Evolutionary conservation across 2,329 filamentous ascomycete genomes (phyloP), one percentile per base, ranked within the genome.

Genomic region (Zasmidium citrigriseum): DNA sequence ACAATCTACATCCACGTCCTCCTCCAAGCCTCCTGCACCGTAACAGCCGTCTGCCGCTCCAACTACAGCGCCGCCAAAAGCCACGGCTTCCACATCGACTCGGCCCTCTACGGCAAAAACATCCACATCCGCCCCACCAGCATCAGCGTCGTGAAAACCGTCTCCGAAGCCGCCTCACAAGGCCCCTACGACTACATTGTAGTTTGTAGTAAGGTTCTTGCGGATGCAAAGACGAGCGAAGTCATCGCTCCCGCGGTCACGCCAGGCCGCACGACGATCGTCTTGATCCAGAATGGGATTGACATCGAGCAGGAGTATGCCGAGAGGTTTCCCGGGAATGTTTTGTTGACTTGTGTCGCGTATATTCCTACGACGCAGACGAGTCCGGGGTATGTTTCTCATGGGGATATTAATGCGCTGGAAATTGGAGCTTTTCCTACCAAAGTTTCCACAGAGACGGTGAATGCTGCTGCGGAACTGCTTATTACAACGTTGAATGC

Each of bases 231-330:
- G 2, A 70, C 71, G 5, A 61, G 71, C 2, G 62, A 71, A 4
- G 61, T 73, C 21, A 76, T 82, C 48, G 65, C 65, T 4, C 73
- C 77, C 0, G 78, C 73, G 3, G 70, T 82, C 2, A 65, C 61
- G 2, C 69, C 68, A 1, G 67, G 69, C 10, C 62, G 74, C 49
- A 86, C 83, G 0, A 78, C 80, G 0, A 81, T 87, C 44, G 82
- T 84, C 7, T 78, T 88, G 0, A 78, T 86, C 16, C 85, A 88
- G 60, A 87, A 87, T 63, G 85, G 85, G 0, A 81, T 87, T 38
- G 79, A 77, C 1, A 86, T 86, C 59, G 85, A 88, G 66, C 77
- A 82, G 10, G 79, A 83, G 16, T 86, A 85, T 52, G 65, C 71
- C 0, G 63, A 67, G 0, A 70, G 72, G 0, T 87, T 83, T 61